These are phyloP conservation scores for Amanita exitialis DNA, from an alignment of 768 basidiomycete species.

Conservation along the genomic window DNA sequence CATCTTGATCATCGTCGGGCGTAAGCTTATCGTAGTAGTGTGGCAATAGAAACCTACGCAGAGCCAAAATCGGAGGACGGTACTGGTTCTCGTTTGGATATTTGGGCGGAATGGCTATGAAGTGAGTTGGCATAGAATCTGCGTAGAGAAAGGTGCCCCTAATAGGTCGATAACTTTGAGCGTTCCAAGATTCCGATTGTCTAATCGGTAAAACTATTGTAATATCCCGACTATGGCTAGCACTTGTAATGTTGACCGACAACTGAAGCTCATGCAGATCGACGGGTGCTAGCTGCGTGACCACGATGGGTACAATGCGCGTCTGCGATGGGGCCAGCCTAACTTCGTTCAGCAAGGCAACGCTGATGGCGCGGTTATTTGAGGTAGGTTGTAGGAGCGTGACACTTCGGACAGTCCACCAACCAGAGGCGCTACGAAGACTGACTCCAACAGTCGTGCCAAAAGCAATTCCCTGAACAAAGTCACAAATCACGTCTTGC, in stretches of 20 bases:
- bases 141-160: conserved; percentile 51
- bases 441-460: conserved; percentile 63
- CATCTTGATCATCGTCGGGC: conserved; percentile 39
- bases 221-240: conserved; percentile 10
- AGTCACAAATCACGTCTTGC: conserved; percentile 53
- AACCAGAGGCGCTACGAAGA: conserved; percentile 38
- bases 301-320: conserved; percentile 42
- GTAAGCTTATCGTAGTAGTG: background rate
- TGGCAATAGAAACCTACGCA: conserved; percentile 35
- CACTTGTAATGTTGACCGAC: conserved; percentile 26
- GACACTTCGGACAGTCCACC: conserved; percentile 41
- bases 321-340: conserved; percentile 55
- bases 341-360: conserved; percentile 7
- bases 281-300: conserved; percentile 33
- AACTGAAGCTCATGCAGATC: conserved; percentile 21
- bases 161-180: conserved; percentile 26
- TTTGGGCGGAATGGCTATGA: conserved; percentile 48
- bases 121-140: conserved; percentile 43
- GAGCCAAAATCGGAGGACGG: conserved; percentile 46
- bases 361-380: background rate
- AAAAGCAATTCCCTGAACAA: conserved; percentile 68
- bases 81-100: conserved; percentile 16
- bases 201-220: conserved; percentile 29
- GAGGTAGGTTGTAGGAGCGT: background rate
- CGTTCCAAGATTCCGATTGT: conserved; percentile 34